These are phyloP conservation scores for Fusarium sulawesiense DNA, from an alignment of 2,329 filamentous ascomycete genomes.

Conservation along the genomic window DNA sequence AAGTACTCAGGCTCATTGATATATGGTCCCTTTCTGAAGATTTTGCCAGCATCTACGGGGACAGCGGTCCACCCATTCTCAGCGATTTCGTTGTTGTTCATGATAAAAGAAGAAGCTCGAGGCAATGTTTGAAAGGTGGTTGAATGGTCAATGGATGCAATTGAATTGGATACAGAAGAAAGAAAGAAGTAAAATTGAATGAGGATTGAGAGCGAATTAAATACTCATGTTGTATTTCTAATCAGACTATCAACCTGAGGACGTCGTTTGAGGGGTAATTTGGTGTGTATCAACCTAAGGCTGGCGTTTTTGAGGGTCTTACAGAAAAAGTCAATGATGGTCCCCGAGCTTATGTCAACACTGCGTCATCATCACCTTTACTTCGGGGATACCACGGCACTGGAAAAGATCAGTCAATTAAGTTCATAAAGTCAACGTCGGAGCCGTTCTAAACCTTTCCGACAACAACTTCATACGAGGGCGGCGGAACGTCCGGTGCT, in stretches of 20 bases:
- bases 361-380: background rate
- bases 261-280: conserved; percentile 33
- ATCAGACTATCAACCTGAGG: conserved; percentile 30
- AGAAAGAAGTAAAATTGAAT: no score
- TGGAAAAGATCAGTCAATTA: background rate
- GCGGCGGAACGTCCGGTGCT: conserved; percentile 2
- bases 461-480: conserved; percentile 8
- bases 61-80: conserved; percentile 60
- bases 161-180: background rate
- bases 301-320: conserved; percentile 10
- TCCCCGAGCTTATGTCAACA: background rate
- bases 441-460: conserved; percentile 15
- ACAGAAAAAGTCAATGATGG: background rate
- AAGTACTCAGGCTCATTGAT: conserved; percentile 53
- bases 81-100: background rate
- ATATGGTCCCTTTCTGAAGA: conserved; percentile 56
- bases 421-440: no score
- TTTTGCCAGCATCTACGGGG: conserved; percentile 54
- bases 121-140: accelerated
- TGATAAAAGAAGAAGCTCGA: background rate
- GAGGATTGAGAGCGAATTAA: background rate
- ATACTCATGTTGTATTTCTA: conserved; percentile 1
- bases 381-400: no score
- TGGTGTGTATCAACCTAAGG: conserved; percentile 20
- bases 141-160: background rate